Conservation (phyloP, 257 asterid genomes). For the Solanum pinnatisectum region DNA sequence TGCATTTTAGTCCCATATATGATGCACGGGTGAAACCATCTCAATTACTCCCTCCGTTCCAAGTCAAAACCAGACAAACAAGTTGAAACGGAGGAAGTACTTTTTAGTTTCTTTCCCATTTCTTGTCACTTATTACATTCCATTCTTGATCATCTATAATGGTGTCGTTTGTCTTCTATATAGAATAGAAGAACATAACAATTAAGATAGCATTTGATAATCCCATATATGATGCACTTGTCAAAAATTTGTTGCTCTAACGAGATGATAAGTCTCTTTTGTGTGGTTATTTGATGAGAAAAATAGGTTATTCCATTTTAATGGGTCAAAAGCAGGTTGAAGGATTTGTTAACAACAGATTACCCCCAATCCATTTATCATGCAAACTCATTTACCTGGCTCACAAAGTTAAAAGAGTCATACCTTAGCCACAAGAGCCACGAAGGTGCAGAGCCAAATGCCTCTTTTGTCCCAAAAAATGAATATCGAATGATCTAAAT, state of each 20-base stretch:
- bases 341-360: neutral
- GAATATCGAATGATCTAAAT: slow-evolving; percentile 57
- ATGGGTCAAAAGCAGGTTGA: neutral
- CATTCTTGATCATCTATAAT: neutral
- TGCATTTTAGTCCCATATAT: neutral
- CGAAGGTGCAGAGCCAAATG: slow-evolving; percentile 65
- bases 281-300: neutral
- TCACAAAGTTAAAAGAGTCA: neutral
- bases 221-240: neutral
- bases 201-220: neutral
- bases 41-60: neutral
- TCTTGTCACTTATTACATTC: neutral
- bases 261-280: neutral
- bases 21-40: neutral
- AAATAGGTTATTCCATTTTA: neutral
- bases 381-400: neutral
- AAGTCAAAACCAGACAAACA: neutral
- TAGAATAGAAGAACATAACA: neutral
- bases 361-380: neutral
- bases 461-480: slow-evolving; percentile 81
- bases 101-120: neutral
- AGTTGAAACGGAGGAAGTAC: neutral
- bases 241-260: neutral
- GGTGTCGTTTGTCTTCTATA: neutral
- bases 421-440: slow-evolving; percentile 86